Base-by-base conservation (phyloP, 2,329 filamentous ascomycete genomes). In the Chaetomium olivaceum region DNA sequence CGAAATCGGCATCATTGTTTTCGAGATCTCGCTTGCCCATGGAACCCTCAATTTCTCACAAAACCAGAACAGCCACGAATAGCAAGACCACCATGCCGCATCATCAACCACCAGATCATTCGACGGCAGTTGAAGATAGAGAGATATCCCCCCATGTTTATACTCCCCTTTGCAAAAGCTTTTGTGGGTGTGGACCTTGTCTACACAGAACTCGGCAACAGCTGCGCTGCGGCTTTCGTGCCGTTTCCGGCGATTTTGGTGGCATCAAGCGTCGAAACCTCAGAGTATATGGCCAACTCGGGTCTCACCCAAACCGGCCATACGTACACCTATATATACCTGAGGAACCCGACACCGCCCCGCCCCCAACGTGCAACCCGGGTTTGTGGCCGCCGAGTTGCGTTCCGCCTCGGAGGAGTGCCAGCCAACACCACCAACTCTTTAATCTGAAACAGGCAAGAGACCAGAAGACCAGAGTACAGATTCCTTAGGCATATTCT, bases 81-180 rank as follows among this genome's bases (percentile, higher is more conserved):
- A 57, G 55, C 11, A 39, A 4, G 21, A 19, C 16, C 21, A 19
- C 5, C 55, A n/a, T 54, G 31, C 33, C 43, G 55, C 55, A 23
- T 21, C 54, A 39, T 39, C 54, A 19, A 25, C 11, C 23, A 58
- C 56, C 29, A 31, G 16, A 58, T 58, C 56, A 39, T 58, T 46
- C 25, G 52, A 9, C 54, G 54, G 54, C 33, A 25, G 31, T 39
- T 43, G 52, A n/a, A 31, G 29, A 56, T 56, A 36, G 52, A 54
- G 4, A 14, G 8, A 29, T 25, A 19, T 33, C 7, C 33, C 31
- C 55, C 56, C 36, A n/a, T 36, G 5, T 21, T 29, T n/a, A 48
- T 23, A 16, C 56, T 21, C 33, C 14, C n/a, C 21, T n/a, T 55
- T 55, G 19, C 19, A 55, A 23, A 2, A 9, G 23, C 8, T 9